phyloP scores from a whole-genome alignment of 306 rosid species.

The Luffa aegyptiaca region DNA sequence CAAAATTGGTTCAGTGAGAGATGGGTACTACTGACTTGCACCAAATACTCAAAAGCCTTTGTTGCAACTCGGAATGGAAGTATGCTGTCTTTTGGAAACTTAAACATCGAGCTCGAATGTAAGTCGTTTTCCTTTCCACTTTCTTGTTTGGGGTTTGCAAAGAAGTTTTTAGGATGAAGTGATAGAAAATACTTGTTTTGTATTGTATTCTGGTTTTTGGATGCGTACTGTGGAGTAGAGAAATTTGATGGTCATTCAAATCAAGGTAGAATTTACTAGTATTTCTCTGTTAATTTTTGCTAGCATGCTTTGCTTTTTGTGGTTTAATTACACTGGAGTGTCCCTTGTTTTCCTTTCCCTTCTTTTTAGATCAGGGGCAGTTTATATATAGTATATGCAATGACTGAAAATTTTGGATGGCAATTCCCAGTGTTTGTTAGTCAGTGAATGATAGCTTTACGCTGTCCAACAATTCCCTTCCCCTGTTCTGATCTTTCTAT shows the following conservation, averaged over 20 bases:
- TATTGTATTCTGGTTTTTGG: neutral
- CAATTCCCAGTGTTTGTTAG: neutral
- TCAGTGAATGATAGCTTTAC: neutral
- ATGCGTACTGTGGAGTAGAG: neutral
- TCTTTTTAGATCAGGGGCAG: neutral
- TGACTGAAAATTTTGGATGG: neutral
- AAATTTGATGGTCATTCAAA: neutral
- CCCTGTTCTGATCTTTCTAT: neutral
- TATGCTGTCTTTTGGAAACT: conserved; percentile 96
- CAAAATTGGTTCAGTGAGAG: conserved; percentile 22
- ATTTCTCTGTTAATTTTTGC: neutral
- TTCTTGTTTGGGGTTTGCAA: neutral
- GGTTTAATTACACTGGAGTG: neutral
- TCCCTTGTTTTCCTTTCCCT: neutral
- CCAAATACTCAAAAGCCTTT: conserved; percentile 60
- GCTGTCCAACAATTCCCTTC: neutral
- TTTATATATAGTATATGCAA: neutral
- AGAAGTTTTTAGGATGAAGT: neutral
- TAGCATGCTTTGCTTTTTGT: neutral
- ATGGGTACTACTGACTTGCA: conserved; percentile 62
- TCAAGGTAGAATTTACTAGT: neutral
- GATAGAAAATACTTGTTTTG: neutral
- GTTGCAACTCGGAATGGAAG: conserved; percentile 78
- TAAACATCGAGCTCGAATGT: conserved; percentile 75
- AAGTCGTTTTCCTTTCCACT: conserved; percentile 11